phyloP scores from a whole-genome alignment of 192 early-diverging fungal species.

The Haplosporangium gracile region DNA sequence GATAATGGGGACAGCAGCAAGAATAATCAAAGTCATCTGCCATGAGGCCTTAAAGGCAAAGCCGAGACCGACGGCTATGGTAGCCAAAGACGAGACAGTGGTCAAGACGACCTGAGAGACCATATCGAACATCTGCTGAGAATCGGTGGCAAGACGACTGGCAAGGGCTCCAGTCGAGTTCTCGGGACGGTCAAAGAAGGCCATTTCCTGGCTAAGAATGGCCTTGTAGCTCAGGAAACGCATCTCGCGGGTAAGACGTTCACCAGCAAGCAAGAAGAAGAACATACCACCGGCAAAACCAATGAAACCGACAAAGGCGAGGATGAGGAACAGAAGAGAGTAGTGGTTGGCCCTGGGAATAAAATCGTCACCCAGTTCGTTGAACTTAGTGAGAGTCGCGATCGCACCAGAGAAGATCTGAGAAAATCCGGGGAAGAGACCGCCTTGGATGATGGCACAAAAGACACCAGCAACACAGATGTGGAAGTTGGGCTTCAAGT shows the following conservation, averaged over 20 bases:
- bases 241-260: constrained; percentile 62
- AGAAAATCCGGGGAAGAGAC: constrained; percentile 77
- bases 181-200: constrained; percentile 84
- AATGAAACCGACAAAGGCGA: constrained; percentile 43
- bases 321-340: constrained; percentile 45
- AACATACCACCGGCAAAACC: constrained; percentile 39
- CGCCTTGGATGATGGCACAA: constrained; percentile 72
- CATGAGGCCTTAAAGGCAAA: constrained; percentile 84
- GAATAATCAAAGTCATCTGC: constrained; percentile 86
- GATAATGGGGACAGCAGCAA: constrained; percentile 73
- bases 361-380: constrained; percentile 40
- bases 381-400: constrained; percentile 37
- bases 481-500: constrained; percentile 12
- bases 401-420: constrained; percentile 67
- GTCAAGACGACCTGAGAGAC: constrained; percentile 65
- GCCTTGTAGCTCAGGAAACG: constrained; percentile 76
- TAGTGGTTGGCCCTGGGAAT: constrained; percentile 41
- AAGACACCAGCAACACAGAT: constrained; percentile 63
- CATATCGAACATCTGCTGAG: constrained; percentile 61
- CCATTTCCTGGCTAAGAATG: constrained; percentile 87
- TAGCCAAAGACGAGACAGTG: constrained; percentile 59
- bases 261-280: constrained; percentile 70
- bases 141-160: constrained; percentile 85
- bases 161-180: constrained; percentile 85
- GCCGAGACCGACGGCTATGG: constrained; percentile 48